Evolutionary conservation across 2,329 filamentous ascomycete species (phyloP).

Genomic region (Cordyceps sp.): DNA sequence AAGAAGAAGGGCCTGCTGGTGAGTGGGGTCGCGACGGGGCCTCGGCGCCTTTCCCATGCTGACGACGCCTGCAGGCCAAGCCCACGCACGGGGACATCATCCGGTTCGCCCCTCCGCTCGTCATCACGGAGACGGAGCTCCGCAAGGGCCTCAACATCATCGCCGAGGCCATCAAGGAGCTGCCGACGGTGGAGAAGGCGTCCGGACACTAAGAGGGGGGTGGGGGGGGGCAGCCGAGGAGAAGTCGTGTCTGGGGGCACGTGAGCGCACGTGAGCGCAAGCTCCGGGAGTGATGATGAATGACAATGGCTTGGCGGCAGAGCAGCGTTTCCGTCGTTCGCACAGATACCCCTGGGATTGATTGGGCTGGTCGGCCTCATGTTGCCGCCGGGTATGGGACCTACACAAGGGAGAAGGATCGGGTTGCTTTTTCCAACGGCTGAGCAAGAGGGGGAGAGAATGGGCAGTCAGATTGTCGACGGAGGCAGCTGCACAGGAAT

Average conservation of each 20-base stretch:
- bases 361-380: not conserved
- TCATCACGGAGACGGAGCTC: conserved; percentile 83
- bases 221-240: no score
- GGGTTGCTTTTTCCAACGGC: no score
- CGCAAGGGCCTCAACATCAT: conserved; percentile 65
- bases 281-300: no score
- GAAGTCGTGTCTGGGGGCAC: no score
- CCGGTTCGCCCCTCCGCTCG: conserved; percentile 85
- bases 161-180: conserved; percentile 61
- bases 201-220: conserved; percentile 16
- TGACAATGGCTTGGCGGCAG: not conserved
- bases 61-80: conserved; percentile 52
- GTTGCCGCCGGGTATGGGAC: not conserved
- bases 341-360: not conserved
- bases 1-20: conserved; percentile 92
- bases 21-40: conserved; percentile 21
- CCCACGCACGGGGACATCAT: conserved; percentile 98
- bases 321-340: not conserved
- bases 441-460: no score
- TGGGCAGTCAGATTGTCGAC: no score
- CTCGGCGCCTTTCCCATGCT: not conserved
- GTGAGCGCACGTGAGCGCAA: no score
- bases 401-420: no score
- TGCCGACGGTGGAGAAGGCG: conserved; percentile 41
- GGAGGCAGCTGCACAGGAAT: no score